phyloP scores from a whole-genome alignment of 345 rosid species.

The Luvunga scandens region DNA sequence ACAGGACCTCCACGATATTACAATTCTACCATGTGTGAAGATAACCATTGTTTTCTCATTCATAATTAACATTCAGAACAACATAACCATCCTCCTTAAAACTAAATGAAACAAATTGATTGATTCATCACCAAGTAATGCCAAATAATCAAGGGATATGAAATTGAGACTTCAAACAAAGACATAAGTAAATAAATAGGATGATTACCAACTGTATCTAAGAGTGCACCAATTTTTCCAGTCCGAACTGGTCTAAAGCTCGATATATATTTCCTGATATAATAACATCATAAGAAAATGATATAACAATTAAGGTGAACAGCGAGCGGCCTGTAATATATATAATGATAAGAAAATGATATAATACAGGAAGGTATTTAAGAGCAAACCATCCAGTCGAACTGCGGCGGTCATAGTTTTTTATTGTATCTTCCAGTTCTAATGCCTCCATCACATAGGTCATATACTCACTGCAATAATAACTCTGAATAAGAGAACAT shows the following conservation, averaged over 20 bases:
- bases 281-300: slow-evolving; percentile 6
- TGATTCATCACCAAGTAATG: slow-evolving; percentile 8
- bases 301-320: slow-evolving; percentile 11
- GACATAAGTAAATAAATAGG: background rate
- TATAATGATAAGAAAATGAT: background rate
- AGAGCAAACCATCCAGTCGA: slow-evolving; percentile 86
- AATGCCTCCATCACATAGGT: slow-evolving; percentile 78
- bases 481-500: slow-evolving; percentile 12
- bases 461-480: slow-evolving; percentile 74
- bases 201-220: slow-evolving; percentile 72
- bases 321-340: background rate
- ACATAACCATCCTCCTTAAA: background rate
- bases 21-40: background rate
- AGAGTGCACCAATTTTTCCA: slow-evolving; percentile 60
- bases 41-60: background rate
- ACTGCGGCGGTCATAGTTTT: slow-evolving; percentile 74
- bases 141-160: background rate
- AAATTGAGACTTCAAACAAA: background rate
- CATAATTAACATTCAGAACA: background rate
- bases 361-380: slow-evolving; percentile 12
- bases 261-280: slow-evolving; percentile 82
- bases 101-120: background rate
- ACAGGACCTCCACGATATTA: background rate
- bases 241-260: slow-evolving; percentile 71
- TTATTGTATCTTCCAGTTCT: slow-evolving; percentile 90